These are phyloP conservation scores for Telfairia occidentalis DNA, from an alignment of 331 rosid genomes.

Conservation along the genomic window DNA sequence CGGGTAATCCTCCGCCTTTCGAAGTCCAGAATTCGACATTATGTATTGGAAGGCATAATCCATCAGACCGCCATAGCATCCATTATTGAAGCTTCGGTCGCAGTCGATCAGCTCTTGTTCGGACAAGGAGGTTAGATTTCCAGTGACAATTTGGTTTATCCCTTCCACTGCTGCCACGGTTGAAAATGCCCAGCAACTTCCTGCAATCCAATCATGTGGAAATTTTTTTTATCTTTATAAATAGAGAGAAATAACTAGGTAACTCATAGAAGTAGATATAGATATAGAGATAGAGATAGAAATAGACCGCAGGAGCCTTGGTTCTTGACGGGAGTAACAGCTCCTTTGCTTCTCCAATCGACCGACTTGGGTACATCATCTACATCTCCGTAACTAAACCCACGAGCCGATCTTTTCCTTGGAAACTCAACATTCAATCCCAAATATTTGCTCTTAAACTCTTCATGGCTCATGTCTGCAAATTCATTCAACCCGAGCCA, in stretches of 20 bases:
- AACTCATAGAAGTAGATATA: too few relatives aligned
- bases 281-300: background rate
- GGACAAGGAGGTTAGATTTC: conserved; percentile 42
- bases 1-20: conserved; percentile 43
- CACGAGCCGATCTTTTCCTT: conserved; percentile 14
- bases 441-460: conserved; percentile 38
- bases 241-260: background rate
- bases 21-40: conserved; percentile 37
- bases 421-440: conserved; percentile 27
- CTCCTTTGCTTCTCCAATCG: conserved; percentile 54
- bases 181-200: conserved; percentile 60
- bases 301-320: conserved; percentile 46
- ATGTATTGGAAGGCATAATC: conserved; percentile 43
- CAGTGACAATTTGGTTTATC: conserved; percentile 42
- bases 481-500: conserved; percentile 50
- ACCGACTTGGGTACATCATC: conserved; percentile 35
- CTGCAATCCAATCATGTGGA: conserved; percentile 17
- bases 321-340: conserved; percentile 44
- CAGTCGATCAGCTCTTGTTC: conserved; percentile 48
- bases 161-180: conserved; percentile 46
- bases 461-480: conserved; percentile 53
- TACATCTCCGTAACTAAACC: conserved; percentile 29
- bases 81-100: conserved; percentile 38
- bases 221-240: background rate
- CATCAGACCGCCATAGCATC: conserved; percentile 48